Percentiles rank a stretch among this genome's conserved stretches.
These are phyloP conservation scores for Daldinia childiae DNA, from an alignment of 495 filamentous ascomycete species.

Conservation along the genomic window DNA sequence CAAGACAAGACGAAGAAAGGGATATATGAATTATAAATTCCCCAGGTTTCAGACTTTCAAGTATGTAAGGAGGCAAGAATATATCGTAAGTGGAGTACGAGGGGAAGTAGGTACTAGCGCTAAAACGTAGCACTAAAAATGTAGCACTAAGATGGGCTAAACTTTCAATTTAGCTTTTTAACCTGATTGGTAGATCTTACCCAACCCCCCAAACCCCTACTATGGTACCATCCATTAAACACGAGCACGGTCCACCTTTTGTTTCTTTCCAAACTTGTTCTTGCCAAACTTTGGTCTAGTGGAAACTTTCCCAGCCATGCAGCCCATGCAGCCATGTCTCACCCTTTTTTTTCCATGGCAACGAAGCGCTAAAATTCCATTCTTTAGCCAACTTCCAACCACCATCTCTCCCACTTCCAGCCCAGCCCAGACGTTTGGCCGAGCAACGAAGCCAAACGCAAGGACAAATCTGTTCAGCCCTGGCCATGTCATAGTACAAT, in stretches of 20 bases:
- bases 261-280: neutral
- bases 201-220: slow-evolving; percentile 11
- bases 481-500: slow-evolving; percentile 32
- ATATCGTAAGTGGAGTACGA: neutral
- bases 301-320: slow-evolving; percentile 7
- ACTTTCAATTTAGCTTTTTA: neutral
- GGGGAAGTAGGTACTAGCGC: too few relatives aligned
- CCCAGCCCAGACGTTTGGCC: slow-evolving; percentile 34
- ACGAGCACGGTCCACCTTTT: slow-evolving; percentile 33
- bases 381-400: slow-evolving; percentile 11
- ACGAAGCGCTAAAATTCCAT: slow-evolving; percentile 11
- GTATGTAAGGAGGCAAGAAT: neutral
- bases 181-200: neutral
- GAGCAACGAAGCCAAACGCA: slow-evolving; percentile 36
- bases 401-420: neutral
- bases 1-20: neutral
- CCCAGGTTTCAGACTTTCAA: neutral
- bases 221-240: slow-evolving; percentile 18
- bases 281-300: neutral
- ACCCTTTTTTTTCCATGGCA: slow-evolving; percentile 38
- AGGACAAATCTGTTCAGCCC: slow-evolving; percentile 7
- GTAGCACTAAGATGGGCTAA: too few relatives aligned
- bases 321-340: slow-evolving; percentile 27
- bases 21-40: neutral
- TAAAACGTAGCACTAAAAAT: too few relatives aligned